Evolutionary conservation across 305 asterid species (phyloP).

Genomic region (Solanum hybrid): DNA sequence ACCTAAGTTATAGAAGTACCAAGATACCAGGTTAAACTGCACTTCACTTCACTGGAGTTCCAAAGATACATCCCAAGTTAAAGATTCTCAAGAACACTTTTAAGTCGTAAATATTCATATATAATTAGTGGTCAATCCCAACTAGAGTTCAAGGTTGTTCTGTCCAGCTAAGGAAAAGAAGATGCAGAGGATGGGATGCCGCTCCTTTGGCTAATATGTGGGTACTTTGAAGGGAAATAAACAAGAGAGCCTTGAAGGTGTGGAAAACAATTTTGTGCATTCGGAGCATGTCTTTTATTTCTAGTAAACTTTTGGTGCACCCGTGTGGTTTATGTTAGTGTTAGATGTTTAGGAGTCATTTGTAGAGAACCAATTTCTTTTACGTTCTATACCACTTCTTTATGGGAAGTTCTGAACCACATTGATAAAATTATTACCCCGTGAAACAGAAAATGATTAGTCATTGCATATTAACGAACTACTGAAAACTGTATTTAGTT

Average conservation of each 20-base stretch:
- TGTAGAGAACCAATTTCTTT: neutral
- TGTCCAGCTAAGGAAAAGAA: neutral
- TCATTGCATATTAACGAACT: neutral
- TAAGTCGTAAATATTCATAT: neutral
- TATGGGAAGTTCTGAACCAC: neutral
- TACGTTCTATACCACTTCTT: neutral
- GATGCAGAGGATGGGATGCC: neutral
- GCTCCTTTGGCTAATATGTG: neutral
- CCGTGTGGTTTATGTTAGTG: neutral
- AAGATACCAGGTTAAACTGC: constrained; percentile 2
- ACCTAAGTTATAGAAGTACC: constrained; percentile 40
- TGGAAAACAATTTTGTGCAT: neutral
- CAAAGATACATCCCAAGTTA: neutral
- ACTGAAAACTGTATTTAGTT: neutral
- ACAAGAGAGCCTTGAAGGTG: neutral
- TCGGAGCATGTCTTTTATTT: neutral
- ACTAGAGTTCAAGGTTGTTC: neutral
- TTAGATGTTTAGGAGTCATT: neutral
- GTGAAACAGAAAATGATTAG: neutral
- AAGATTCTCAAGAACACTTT: neutral
- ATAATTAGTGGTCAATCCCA: neutral
- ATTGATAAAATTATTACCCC: neutral
- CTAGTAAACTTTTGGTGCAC: neutral
- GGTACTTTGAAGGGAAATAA: neutral
- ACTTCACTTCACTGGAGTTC: neutral